Percentiles rank a stretch among this genome's conserved stretches.
phyloP scores from a whole-genome alignment of 495 filamentous ascomycete species.

The Aspergillus coremiiformis region DNA sequence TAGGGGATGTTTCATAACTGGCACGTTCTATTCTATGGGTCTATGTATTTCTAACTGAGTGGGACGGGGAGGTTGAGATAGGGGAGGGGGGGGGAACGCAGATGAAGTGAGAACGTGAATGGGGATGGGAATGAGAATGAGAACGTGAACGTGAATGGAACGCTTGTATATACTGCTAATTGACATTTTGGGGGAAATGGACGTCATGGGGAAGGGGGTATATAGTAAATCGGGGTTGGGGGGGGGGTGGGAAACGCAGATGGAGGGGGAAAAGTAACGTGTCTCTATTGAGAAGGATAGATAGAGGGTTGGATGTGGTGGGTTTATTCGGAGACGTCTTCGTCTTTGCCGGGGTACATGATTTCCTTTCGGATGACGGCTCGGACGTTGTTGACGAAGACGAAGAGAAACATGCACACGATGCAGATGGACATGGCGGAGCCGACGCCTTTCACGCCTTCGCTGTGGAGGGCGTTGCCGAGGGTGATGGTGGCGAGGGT shows the following conservation, averaged over 20 bases:
- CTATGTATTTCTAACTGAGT: too few species aligned
- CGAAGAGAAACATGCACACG: conserved; percentile 50
- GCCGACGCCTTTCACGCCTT: conserved; percentile 31
- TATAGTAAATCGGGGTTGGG: conserved; percentile 1
- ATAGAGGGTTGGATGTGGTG: not conserved
- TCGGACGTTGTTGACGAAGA: conserved; percentile 44
- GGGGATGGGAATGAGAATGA: too few species aligned
- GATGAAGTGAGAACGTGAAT: not conserved
- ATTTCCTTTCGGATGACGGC: conserved; percentile 50
- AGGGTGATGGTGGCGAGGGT: conserved; percentile 41
- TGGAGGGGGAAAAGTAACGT: not conserved
- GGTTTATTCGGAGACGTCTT: conserved; percentile 41
- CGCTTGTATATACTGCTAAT: too few species aligned
- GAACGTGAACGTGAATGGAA: too few species aligned
- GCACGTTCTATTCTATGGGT: too few species aligned
- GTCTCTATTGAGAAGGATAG: not conserved
- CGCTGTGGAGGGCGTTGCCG: conserved; percentile 34
- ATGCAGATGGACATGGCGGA: conserved; percentile 44
- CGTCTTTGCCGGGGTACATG: conserved; percentile 56
- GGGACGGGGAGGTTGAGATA: too few species aligned
- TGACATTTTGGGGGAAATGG: not conserved
- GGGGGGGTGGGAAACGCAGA: not conserved
- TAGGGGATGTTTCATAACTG: too few species aligned
- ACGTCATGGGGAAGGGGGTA: not conserved
- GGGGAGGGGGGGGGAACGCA: too few species aligned